phyloP scores from a whole-genome alignment of 176 grass and related monocot genomes.

The Olyra latifolia region DNA sequence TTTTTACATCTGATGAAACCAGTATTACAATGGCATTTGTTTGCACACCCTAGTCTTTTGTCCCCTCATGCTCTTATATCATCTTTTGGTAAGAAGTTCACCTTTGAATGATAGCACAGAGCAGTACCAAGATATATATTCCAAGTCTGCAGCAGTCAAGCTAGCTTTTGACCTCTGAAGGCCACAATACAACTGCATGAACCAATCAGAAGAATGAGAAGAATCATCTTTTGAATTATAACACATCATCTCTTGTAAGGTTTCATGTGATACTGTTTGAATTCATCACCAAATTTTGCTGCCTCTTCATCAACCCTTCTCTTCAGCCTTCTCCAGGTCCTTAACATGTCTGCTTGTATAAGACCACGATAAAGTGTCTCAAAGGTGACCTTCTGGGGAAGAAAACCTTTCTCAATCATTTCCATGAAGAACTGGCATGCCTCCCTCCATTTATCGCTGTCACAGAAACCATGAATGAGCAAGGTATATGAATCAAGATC shows the following conservation, averaged over 20 bases:
- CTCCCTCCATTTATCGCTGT: slow-evolving; percentile 74
- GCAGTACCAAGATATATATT: background rate
- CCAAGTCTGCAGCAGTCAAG: background rate
- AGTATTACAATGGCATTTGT: background rate
- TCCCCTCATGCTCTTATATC: background rate
- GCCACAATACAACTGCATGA: background rate
- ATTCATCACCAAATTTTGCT: slow-evolving; percentile 78
- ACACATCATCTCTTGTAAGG: slow-evolving; percentile 81
- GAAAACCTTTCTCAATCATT: slow-evolving; percentile 97
- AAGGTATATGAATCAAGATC: slow-evolving; percentile 95
- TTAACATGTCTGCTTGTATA: slow-evolving; percentile 88
- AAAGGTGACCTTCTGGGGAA: slow-evolving; percentile 88
- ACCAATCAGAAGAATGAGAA: background rate
- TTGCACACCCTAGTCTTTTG: background rate
- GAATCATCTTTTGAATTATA: background rate
- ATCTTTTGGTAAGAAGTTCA: background rate
- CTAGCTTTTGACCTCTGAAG: background rate
- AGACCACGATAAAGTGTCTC: slow-evolving; percentile 80
- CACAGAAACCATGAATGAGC: slow-evolving; percentile 77
- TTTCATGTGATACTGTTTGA: slow-evolving; percentile 73
- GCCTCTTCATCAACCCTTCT: slow-evolving; percentile 87
- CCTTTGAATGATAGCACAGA: background rate
- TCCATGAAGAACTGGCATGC: slow-evolving; percentile 98
- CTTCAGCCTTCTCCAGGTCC: slow-evolving; percentile 94
- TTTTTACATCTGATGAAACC: background rate